Evolutionary conservation across 2,329 filamentous ascomycete genomes (phyloP).

Genomic region (Fusarium veterinarium): DNA sequence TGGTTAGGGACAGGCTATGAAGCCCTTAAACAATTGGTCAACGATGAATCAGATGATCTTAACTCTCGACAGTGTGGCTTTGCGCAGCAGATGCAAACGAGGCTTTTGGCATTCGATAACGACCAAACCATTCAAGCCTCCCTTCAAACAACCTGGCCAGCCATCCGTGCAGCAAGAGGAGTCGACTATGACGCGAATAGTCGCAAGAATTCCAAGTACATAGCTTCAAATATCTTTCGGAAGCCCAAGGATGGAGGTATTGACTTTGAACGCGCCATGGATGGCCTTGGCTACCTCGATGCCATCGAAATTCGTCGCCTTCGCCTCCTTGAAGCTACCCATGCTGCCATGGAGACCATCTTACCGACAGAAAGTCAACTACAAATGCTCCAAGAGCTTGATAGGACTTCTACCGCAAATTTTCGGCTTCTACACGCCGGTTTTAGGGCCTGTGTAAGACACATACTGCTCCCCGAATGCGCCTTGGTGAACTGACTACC

Average conservation of each 20-base stretch:
- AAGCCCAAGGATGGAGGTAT: constrained; percentile 45
- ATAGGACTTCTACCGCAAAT: constrained; percentile 44
- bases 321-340: constrained; percentile 43
- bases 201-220: constrained; percentile 44
- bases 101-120: constrained; percentile 49
- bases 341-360: constrained; percentile 20
- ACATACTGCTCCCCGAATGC: neutral
- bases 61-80: constrained; percentile 49
- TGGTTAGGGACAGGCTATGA: constrained; percentile 48
- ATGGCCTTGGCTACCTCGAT: constrained; percentile 49
- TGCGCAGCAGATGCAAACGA: constrained; percentile 46
- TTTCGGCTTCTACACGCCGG: constrained; percentile 49
- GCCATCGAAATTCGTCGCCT: constrained; percentile 49
- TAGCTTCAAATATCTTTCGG: constrained; percentile 44
- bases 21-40: constrained; percentile 44
- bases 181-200: constrained; percentile 43
- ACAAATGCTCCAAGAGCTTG: constrained; percentile 46
- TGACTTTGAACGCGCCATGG: constrained; percentile 41
- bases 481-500: neutral
- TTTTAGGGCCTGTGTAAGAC: constrained; percentile 49
- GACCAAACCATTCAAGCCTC: constrained; percentile 31
- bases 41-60: constrained; percentile 24
- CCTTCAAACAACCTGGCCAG: constrained; percentile 36
- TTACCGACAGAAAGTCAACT: constrained; percentile 18
- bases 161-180: constrained; percentile 22